phyloP scores from a whole-genome alignment of 768 basidiomycete genomes.

The Boletellus sp. region DNA sequence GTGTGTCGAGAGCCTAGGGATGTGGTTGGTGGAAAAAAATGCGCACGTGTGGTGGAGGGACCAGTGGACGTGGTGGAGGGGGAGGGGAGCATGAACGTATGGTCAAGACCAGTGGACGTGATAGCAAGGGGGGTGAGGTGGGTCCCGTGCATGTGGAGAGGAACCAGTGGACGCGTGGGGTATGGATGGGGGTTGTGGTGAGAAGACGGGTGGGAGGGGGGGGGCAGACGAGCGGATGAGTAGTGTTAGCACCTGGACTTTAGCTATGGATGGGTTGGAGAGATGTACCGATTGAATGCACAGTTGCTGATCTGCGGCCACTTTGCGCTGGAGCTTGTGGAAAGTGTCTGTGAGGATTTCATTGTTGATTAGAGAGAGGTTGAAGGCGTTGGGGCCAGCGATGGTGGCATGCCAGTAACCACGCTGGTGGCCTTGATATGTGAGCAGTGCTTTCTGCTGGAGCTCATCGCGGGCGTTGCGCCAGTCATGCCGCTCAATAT shows the following conservation, averaged over 20 bases:
- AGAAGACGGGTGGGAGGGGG: too few relatives aligned
- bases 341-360: background rate
- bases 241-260: too few relatives aligned
- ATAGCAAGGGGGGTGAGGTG: too few relatives aligned
- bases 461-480: slow-evolving; percentile 2
- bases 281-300: background rate
- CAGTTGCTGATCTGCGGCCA: background rate
- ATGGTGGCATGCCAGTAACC: background rate
- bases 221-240: too few relatives aligned
- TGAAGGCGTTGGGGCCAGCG: background rate
- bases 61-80: background rate
- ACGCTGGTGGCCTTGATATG: slow-evolving; percentile 19
- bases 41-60: background rate
- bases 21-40: too few relatives aligned
- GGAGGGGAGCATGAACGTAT: background rate
- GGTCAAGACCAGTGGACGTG: background rate
- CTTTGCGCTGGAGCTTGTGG: background rate
- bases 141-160: too few relatives aligned
- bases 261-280: too few relatives aligned
- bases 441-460: slow-evolving; percentile 8
- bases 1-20: background rate
- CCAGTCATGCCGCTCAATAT: slow-evolving; percentile 3
- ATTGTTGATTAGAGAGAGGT: background rate
- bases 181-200: too few relatives aligned
- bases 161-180: background rate